phyloP scores from a whole-genome alignment of 176 grass and related monocot species.

The Saccharum spontaneum region DNA sequence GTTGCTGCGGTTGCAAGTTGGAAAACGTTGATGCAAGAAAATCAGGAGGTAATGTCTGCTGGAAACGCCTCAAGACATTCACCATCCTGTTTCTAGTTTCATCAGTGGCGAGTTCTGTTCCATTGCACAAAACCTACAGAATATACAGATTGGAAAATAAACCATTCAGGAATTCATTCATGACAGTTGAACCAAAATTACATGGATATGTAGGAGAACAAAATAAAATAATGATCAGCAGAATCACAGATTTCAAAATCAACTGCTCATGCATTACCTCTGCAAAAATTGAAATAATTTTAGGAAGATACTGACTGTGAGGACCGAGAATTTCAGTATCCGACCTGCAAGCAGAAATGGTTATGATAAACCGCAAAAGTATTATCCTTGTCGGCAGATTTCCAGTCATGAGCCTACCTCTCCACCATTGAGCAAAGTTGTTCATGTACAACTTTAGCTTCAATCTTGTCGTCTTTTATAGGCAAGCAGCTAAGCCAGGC shows the following conservation, averaged over 20 bases:
- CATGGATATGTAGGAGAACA: neutral
- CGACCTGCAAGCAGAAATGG: slow-evolving; percentile 56
- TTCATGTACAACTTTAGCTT: slow-evolving; percentile 96
- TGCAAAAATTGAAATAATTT: slow-evolving; percentile 75
- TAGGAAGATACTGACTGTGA: slow-evolving; percentile 75
- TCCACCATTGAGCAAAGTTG: slow-evolving; percentile 96
- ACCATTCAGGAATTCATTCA: neutral
- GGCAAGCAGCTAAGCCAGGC: slow-evolving; percentile 90
- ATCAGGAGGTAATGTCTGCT: slow-evolving; percentile 83
- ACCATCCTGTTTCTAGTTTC: slow-evolving; percentile 70
- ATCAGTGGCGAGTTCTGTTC: slow-evolving; percentile 76
- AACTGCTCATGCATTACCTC: slow-evolving; percentile 55
- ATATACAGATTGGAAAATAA: neutral
- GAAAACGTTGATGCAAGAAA: slow-evolving; percentile 78
- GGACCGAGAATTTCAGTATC: slow-evolving; percentile 78
- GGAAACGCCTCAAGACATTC: slow-evolving; percentile 67
- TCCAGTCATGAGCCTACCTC: slow-evolving; percentile 47
- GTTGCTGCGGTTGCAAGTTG: slow-evolving; percentile 83
- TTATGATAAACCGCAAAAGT: slow-evolving; percentile 28
- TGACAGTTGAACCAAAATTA: neutral
- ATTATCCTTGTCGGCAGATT: slow-evolving; percentile 2
- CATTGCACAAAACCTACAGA: slow-evolving; percentile 65
- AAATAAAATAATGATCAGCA: neutral
- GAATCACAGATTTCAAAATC: neutral
- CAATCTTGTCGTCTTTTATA: slow-evolving; percentile 95